phyloP scores from a whole-genome alignment of 495 filamentous ascomycete species.

The Melanomma pulvis-pyrius region DNA sequence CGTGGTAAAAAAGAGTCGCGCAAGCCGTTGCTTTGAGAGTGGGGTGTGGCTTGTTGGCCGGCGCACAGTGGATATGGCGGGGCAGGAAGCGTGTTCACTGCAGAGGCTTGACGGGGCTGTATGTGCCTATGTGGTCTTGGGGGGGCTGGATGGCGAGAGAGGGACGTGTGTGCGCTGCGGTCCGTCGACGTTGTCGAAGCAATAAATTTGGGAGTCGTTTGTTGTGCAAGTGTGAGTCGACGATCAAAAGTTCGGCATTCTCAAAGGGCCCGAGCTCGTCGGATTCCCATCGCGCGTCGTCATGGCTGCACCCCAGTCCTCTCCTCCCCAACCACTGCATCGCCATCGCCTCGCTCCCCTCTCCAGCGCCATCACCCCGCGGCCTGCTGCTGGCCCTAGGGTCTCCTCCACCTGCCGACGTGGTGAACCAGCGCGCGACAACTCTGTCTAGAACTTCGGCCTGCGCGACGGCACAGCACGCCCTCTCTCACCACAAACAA shows the following conservation, averaged over 20 bases:
- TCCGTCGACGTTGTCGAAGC: neutral
- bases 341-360: neutral
- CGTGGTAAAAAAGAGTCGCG: neutral
- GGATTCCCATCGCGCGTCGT: neutral
- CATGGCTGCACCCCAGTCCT: constrained; percentile 5
- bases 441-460: constrained; percentile 60
- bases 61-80: neutral
- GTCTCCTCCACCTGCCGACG: constrained; percentile 45
- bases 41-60: neutral
- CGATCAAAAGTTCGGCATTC: neutral
- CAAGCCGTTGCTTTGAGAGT: neutral
- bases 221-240: constrained; percentile 15
- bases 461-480: neutral
- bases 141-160: neutral
- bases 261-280: constrained; percentile 1
- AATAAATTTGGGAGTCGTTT: neutral
- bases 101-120: neutral
- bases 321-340: constrained; percentile 7
- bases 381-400: constrained; percentile 13
- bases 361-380: constrained; percentile 1
- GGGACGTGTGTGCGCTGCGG: neutral
- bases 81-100: neutral
- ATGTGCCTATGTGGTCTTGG: neutral
- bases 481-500: neutral
- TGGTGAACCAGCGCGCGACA: constrained; percentile 78